Conservation (phyloP, 2,329 filamentous ascomycete genomes). For the Aspergillus calidoustus region DNA sequence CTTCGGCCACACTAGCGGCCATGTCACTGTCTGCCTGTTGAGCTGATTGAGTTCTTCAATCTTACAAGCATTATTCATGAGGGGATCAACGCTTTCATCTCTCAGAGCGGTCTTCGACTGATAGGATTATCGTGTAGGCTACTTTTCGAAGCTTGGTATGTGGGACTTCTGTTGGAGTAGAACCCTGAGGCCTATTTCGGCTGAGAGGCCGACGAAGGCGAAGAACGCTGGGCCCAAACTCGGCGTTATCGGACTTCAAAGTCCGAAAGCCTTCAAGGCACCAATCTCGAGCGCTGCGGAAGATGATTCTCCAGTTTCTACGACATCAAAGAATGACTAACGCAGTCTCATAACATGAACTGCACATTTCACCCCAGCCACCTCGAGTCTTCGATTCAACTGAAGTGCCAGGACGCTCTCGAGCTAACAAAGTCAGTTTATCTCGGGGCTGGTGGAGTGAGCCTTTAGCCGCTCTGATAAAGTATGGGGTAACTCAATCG, state of each 20-base stretch:
- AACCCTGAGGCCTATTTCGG: not conserved
- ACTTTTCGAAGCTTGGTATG: not conserved
- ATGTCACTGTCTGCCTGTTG: not conserved
- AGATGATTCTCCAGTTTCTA: not conserved
- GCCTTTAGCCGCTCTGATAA: not conserved
- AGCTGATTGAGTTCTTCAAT: no score
- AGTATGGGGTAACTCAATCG: conserved; percentile 13
- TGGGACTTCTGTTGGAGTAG: not conserved
- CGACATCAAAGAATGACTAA: not conserved
- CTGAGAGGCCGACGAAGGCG: not conserved
- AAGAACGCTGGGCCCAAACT: not conserved
- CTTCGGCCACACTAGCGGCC: conserved; percentile 21
- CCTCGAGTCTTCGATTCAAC: not conserved
- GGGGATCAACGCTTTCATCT: not conserved
- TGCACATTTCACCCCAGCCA: not conserved
- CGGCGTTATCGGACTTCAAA: not conserved
- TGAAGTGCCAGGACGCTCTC: not conserved
- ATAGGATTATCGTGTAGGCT: no score
- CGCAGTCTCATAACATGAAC: not conserved
- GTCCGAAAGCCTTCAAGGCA: not conserved
- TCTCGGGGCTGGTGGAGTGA: not conserved
- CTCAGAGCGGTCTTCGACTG: not conserved
- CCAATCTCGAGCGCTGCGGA: not conserved
- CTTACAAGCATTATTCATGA: not conserved
- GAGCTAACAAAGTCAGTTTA: conserved; percentile 1